Conservation (phyloP, 192 early-diverging fungal genomes). For the Entomortierella chlamydospora region DNA sequence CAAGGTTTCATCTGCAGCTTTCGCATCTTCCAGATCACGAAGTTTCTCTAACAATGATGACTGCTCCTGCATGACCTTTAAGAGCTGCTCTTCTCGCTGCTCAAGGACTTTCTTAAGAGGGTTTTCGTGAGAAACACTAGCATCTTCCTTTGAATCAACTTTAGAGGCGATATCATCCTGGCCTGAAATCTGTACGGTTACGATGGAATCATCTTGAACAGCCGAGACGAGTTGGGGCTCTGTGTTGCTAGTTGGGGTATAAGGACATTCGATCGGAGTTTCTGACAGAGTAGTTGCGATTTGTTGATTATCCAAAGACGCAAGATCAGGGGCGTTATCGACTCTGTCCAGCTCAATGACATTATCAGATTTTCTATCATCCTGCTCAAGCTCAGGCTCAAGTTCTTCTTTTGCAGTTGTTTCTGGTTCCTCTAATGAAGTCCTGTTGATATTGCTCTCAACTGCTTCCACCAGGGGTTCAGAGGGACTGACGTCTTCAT, state of each 20-base stretch:
- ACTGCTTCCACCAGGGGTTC: not conserved
- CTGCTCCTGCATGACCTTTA: constrained; percentile 63
- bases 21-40: constrained; percentile 57
- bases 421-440: not conserved
- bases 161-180: not conserved
- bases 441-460: not conserved
- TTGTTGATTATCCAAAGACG: too few species aligned
- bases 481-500: not conserved
- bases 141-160: not conserved
- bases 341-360: too few species aligned
- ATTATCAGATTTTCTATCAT: too few species aligned
- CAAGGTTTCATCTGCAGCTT: constrained; percentile 31
- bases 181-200: not conserved
- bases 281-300: not conserved
- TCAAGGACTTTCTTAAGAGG: constrained; percentile 28
- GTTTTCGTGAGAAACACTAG: not conserved
- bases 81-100: constrained; percentile 61
- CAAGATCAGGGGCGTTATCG: too few species aligned
- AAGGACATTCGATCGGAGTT: not conserved
- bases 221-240: not conserved
- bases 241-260: constrained; percentile 16
- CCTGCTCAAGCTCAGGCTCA: too few species aligned
- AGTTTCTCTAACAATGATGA: constrained; percentile 57
- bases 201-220: not conserved
- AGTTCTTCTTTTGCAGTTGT: too few species aligned